Evolutionary conservation across 2,329 filamentous ascomycete genomes (phyloP), one percentile per base, ranked within the genome.

Genomic region (Epichloe uncinata): DNA sequence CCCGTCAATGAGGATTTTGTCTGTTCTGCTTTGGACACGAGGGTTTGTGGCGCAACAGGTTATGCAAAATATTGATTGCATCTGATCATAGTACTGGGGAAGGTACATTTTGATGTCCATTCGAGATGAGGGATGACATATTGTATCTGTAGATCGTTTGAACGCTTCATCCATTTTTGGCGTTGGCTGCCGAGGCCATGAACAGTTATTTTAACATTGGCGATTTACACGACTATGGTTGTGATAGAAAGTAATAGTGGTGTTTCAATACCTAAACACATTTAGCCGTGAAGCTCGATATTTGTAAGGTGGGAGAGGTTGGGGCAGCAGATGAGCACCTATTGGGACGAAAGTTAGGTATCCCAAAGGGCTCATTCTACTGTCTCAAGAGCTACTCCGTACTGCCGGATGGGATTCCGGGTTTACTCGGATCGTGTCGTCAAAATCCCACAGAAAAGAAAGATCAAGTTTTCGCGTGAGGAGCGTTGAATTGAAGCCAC

Each of bases 251-350:
- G 35, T 20, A 45, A 41, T 36, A 49, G 13, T 35, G 44, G 33
- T 40, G 41, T 42, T 44, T 47, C 40, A 48, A 36, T 42, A 44
- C 42, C 45, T 50, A 49, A 47, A 36, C 43, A 54, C 34, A 45
- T 55, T 58, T 57, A 57, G 56, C 51, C 52, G 52, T 49, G 12
- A 30, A 48, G 47, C 44, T 45, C 41, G 18, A 54, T 30, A 33
- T 47, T 38, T 49, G 30, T 5, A 16, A 36, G 15, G 11, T 42
- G 30, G 30, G 37, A 48, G 16, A 42, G n/a, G n/a, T 37, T 20
- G 35, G 38, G 36, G 8, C 42, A 43, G 18, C 26, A 45, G 34
- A 38, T 18, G 6, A 40, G 41, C 35, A 34, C 33, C 9, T 12
- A 6, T 45, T 44, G 36, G 33, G 22, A n/a, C 4, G 5, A 37